These are phyloP conservation scores for Royoungia palumana DNA, from an alignment of 768 basidiomycete genomes.

Conservation along the genomic window DNA sequence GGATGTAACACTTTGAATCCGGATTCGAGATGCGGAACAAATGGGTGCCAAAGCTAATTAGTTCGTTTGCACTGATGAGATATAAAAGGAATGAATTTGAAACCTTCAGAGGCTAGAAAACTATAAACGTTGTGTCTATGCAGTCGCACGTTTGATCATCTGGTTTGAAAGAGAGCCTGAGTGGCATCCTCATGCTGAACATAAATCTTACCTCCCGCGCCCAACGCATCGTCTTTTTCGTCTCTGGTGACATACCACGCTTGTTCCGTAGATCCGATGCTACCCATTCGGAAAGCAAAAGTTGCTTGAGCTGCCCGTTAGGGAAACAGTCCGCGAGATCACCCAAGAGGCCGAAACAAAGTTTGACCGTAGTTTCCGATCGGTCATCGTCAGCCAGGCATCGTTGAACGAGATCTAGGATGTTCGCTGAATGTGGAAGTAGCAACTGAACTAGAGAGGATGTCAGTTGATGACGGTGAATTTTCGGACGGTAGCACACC, in stretches of 20 bases:
- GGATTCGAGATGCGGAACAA: conserved; percentile 12
- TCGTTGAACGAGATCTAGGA: conserved; percentile 79
- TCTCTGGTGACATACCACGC: conserved; percentile 69
- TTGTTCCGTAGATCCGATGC: conserved; percentile 69
- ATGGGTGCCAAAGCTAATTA: conserved; percentile 29
- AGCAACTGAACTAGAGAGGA: conserved; percentile 33
- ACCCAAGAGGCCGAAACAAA: conserved; percentile 83
- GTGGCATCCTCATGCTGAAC: neutral
- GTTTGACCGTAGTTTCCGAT: conserved; percentile 69
- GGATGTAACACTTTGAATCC: conserved; percentile 18
- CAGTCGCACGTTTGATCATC: conserved; percentile 80
- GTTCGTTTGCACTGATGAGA: conserved; percentile 48
- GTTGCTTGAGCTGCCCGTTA: conserved; percentile 73
- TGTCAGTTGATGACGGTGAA: neutral
- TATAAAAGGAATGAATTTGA: conserved; percentile 32
- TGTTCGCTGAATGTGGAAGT: conserved; percentile 63
- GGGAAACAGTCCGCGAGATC: conserved; percentile 91
- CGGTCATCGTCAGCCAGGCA: conserved; percentile 80
- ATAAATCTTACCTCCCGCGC: conserved; percentile 72
- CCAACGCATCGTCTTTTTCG: conserved; percentile 90
- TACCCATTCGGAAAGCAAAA: conserved; percentile 78
- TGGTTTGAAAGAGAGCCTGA: conserved; percentile 25
- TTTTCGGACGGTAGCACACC: conserved; percentile 36
- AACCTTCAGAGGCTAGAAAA: conserved; percentile 25
- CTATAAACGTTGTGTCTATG: conserved; percentile 41